Base-by-base conservation (phyloP, 768 basidiomycete species). In the Terana coerulea region DNA sequence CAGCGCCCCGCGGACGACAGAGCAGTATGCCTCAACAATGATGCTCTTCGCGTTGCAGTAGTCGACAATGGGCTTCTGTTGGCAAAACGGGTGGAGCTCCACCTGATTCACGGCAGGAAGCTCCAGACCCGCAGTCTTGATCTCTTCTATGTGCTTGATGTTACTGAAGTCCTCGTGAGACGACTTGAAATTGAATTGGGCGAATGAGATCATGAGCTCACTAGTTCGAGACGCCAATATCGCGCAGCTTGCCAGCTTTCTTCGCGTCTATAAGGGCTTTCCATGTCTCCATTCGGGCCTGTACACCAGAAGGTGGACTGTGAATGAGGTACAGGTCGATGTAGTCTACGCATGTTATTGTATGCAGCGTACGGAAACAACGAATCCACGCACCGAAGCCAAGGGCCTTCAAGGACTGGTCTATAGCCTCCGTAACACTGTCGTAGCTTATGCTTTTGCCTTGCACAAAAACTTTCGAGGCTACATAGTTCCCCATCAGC, bases 211-310 rank as follows among this genome's bases (percentile, higher is more conserved):
- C 21, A 49, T 15, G 14, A 24, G 59, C 85, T 41, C 58, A 89
- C 88, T 83, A 93, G 68, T 93, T 93, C 1, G 88, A 91, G 6
- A 92, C 90, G 2, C 90, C 90, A n/a, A 89, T 78, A 4, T 75
- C 74, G 54, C 78, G 75, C 45, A 91, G 76, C 59, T 87, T 88
- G 3, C 90, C 88, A 3, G 68, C 76, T 25, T 70, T 61, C 55
- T 78, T 77, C n/a, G 78, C 77, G 30, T 84, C 81, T 5, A 82
- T 64, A 10, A 93, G 72, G 6, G 86, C 88, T 43, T 74, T 80
- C 70, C 86, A 92, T 0, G 87, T 84, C 19, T 72, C 78, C n/a
- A 91, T 69, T 17, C 91, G 83, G 25, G 71, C 72, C 52, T 81
- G 75, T 17, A 73, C 77, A 5, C 86, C 88, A 15, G 82, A 77